Evolutionary conservation across 176 grass and related monocot genomes (phyloP), one percentile per base, ranked within the genome.

Genomic region (Musa schizocarpa): DNA sequence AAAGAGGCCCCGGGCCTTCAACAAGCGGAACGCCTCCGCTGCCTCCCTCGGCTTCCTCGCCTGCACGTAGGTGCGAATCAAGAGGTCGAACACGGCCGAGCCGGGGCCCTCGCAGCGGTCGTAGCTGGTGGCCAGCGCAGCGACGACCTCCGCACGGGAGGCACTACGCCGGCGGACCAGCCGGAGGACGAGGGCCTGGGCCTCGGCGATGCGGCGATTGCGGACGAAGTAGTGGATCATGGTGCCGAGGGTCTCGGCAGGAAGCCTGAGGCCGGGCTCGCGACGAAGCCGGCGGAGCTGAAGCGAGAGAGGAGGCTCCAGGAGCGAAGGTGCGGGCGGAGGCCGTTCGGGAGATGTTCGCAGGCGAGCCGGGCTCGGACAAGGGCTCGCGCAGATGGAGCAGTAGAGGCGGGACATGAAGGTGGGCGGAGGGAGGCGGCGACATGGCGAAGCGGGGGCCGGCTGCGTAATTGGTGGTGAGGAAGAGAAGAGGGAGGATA

Each of bases 51-150:
- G 80, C 88, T 98, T 98, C 68, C 94, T 75, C 69, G 88, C 89
- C 83, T 93, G 94, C 16, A 92, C 87, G 84, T 91, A 98, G 34
- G 90, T 98, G 77, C 94, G 94, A 81, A 98, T 89, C 61, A 93
- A 88, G 50, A 98, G 94, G 73, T 98, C 94, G 74, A 98, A 93
- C 70, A 86, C 84, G 71, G 82, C 63, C 5, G 22, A n/a, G 57
- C 61, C 23, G 61, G 76, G 68, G 43, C 70, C 53, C 13, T 13
- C 77, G 17, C 19, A 83, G 54, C 66, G 68, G 12, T 53, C 34
- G 70, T 78, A 77, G 70, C 77, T 77, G 50, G 80, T 68, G 27
- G 88, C 70, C 52, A 98, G 53, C 12, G 77, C 84, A 20, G 54
- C 70, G 0, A 93, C 82, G 57, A 93, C 86, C 22, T 98, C 82